Percentiles rank a stretch among this genome's conserved stretches.
phyloP scores from a whole-genome alignment of 768 basidiomycete species.

The Pisolithus microcarpus region DNA sequence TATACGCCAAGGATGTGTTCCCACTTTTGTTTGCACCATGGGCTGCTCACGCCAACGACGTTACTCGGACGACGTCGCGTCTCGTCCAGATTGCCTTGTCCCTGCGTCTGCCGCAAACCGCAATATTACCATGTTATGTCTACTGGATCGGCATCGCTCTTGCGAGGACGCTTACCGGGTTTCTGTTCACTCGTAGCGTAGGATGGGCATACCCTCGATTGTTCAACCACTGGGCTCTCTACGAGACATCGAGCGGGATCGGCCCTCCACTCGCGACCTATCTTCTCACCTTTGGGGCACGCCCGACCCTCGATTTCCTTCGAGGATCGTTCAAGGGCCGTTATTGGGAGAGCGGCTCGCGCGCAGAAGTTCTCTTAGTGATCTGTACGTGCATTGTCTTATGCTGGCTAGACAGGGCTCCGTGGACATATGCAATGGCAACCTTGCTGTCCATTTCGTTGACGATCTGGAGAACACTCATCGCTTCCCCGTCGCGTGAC shows the following conservation, averaged over 20 bases:
- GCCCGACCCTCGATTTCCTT: conserved; percentile 5
- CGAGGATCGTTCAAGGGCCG: conserved; percentile 6
- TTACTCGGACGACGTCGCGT: conserved; percentile 16
- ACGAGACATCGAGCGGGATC: conserved; percentile 32
- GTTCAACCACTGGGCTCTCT: conserved; percentile 35
- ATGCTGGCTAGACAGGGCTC: conserved; percentile 27
- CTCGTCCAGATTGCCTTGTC: conserved; percentile 14
- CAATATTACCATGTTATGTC: conserved; percentile 10
- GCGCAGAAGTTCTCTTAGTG: conserved; percentile 7
- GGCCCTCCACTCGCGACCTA: conserved; percentile 27
- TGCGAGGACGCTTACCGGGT: conserved; percentile 11
- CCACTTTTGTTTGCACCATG: conserved; percentile 32
- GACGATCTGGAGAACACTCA: conserved; percentile 7
- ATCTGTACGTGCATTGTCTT: conserved; percentile 10
- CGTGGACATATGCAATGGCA: conserved; percentile 34
- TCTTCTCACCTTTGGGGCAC: conserved; percentile 13
- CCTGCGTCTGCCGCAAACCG: conserved; percentile 5
- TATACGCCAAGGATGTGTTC: conserved; percentile 27
- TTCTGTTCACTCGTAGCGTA: conserved; percentile 20
- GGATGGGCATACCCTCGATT: conserved; percentile 34
- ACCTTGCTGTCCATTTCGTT: conserved; percentile 19
- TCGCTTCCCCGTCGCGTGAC: not conserved
- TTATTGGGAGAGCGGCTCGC: conserved; percentile 7
- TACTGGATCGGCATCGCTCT: conserved; percentile 20
- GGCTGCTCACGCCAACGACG: conserved; percentile 20